Percentiles rank a stretch among this genome's conserved stretches.
Evolutionary conservation across 1,139 yeast genomes (phyloP).

Genomic region (Protomyces gravidus): DNA sequence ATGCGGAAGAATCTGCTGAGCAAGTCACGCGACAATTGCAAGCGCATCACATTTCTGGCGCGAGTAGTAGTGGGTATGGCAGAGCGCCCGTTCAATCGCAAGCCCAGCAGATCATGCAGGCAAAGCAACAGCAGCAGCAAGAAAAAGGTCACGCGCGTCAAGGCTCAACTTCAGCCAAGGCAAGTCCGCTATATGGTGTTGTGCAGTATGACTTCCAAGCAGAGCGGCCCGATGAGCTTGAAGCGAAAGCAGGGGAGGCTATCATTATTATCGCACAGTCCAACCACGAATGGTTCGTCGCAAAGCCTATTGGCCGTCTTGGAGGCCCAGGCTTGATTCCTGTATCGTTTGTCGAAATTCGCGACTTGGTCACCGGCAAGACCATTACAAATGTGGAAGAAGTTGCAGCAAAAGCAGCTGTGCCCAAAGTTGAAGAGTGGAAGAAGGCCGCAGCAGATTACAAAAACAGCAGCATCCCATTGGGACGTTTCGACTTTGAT

Average conservation of each 20-base stretch:
- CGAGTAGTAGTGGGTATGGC: not conserved
- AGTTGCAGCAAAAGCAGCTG: constrained; percentile 54
- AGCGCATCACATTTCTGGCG: constrained; percentile 1
- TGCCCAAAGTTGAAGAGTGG: constrained; percentile 96
- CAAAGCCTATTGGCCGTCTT: constrained; percentile 86
- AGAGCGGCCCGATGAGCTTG: constrained; percentile 82
- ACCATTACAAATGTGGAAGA: constrained; percentile 49
- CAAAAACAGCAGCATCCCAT: constrained; percentile 82
- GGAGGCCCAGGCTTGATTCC: constrained; percentile 98
- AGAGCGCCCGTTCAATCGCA: not conserved
- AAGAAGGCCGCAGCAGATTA: constrained; percentile 84
- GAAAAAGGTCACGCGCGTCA: constrained; percentile 1
- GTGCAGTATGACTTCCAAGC: constrained; percentile 81
- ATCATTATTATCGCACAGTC: constrained; percentile 93
- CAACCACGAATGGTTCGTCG: constrained; percentile 94
- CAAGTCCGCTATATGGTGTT: constrained; percentile 54
- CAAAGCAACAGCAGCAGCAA: constrained; percentile 16
- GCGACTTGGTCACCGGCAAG: constrained; percentile 65
- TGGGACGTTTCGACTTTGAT: constrained; percentile 50
- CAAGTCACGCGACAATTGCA: not conserved
- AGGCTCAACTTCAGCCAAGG: not conserved
- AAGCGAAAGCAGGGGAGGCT: constrained; percentile 79
- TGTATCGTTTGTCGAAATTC: constrained; percentile 77
- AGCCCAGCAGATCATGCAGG: not conserved
- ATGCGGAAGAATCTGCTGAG: not conserved